Conservation (phyloP, 306 rosid species). For the Rosa rugosa region DNA sequence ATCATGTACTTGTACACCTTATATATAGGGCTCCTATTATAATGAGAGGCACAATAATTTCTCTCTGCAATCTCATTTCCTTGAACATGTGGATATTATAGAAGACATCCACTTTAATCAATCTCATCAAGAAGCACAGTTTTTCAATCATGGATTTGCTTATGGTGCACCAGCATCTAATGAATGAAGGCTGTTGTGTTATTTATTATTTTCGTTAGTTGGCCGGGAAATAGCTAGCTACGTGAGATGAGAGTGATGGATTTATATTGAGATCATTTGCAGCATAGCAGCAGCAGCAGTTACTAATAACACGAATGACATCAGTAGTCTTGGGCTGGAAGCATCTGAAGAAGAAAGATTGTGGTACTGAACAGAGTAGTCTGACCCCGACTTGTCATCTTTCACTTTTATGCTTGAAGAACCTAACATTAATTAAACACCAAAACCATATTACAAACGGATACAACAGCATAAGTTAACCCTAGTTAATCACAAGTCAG, state of each 20-base stretch:
- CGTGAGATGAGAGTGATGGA: neutral
- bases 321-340: slow-evolving; percentile 42
- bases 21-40: no score
- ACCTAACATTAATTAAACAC: slow-evolving; percentile 22
- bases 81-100: no score
- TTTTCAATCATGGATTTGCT: neutral
- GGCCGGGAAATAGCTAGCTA: neutral
- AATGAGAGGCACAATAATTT: no score
- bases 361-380: slow-evolving; percentile 63
- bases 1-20: no score
- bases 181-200: neutral
- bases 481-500: neutral
- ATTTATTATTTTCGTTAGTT: neutral
- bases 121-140: neutral
- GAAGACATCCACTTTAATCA: neutral
- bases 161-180: neutral
- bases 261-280: slow-evolving; percentile 17
- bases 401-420: slow-evolving; percentile 75
- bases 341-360: slow-evolving; percentile 44
- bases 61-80: no score
- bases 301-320: slow-evolving; percentile 48
- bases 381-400: slow-evolving; percentile 57
- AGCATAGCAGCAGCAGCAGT: slow-evolving; percentile 27
- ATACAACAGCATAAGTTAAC: neutral
- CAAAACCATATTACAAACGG: neutral